A percentile compares a stretch with the other conserved stretches of the same genome.
These are phyloP conservation scores for Wickerhamomyces rabaulensis DNA, from an alignment of 805 yeast species.

Conservation along the genomic window DNA sequence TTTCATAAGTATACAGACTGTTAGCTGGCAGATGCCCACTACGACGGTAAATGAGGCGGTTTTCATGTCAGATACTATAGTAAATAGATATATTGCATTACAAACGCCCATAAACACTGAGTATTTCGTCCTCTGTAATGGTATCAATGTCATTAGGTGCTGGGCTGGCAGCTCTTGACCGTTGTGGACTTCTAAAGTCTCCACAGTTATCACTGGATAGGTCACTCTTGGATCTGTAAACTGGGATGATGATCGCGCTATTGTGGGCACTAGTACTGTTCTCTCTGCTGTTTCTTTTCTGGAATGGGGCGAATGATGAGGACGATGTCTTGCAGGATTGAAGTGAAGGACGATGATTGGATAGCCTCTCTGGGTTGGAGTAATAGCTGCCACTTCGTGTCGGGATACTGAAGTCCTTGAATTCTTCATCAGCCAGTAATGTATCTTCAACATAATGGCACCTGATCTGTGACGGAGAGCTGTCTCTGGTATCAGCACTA, in stretches of 20 bases:
- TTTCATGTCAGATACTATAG: no score
- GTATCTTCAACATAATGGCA: slow-evolving; percentile 23
- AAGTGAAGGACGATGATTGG: neutral
- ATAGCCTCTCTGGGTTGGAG: neutral
- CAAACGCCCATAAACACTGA: slow-evolving; percentile 2
- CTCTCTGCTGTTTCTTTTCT: neutral
- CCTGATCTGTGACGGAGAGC: slow-evolving; percentile 10
- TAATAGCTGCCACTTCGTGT: slow-evolving; percentile 5
- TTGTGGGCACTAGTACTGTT: no score
- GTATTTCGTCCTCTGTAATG: slow-evolving; percentile 5
- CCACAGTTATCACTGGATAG: neutral
- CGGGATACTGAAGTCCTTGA: slow-evolving; percentile 15
- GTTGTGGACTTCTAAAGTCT: neutral
- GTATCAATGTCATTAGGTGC: neutral
- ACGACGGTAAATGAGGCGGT: no score
- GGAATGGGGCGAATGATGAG: neutral
- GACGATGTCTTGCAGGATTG: neutral
- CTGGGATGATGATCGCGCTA: neutral
- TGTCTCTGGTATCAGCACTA: neutral
- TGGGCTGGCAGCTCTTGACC: neutral
- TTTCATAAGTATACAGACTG: no score
- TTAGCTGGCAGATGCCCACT: no score
- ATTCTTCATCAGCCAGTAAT: slow-evolving; percentile 18
- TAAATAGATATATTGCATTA: no score
- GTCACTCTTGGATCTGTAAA: neutral